Base-by-base conservation (phyloP, 345 rosid species). In the Raphanus sativus region DNA sequence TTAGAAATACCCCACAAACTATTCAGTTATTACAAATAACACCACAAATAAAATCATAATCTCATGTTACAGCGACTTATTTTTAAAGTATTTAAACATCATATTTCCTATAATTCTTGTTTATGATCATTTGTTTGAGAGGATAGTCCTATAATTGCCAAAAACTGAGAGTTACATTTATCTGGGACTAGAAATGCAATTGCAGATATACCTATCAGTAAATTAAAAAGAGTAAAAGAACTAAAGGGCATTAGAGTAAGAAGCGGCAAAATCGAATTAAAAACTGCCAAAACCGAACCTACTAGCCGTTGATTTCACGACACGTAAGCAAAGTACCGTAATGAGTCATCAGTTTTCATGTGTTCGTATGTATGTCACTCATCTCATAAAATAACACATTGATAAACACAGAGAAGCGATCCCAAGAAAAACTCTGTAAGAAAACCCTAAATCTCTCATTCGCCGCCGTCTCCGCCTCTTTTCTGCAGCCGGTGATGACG, bases 291-390 rank as follows among this genome's bases (percentile, higher is more conserved):
- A 77, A 79, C 81, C 34, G 36, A 73, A 66, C 70, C n/a, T 24
- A 28, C 1, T 68, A 68, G 65, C 82, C 82, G 74, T 79, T 62
- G 65, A 61, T 36, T n/a, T 54, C 3, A 29, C 7, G 74, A 79
- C 82, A 62, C 82, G 54, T 62, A 73, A 68, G 70, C 60, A 52
- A 28, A 73, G n/a, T n/a, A 54, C 58, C 21, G 68, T 52, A 73
- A 55, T 79, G 82, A 79, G 30, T 79, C 82, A 79, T 73, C 82
- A 68, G 65, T 73, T 73, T 67, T 52, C 72, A 52, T 71, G 64
- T 72, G 55, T 65, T 55, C 55, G 34, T 24, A 29, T 15, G 8
- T 48, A 48, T 32, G n/a, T 21, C 45, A 12, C 54, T 63, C 40
- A 59, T 45, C 13, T 58, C 71, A 38, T 25, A 48, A 48, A 48